Base-by-base conservation (phyloP, 768 basidiomycete species). In the Naganishia vaughanmartiniae region DNA sequence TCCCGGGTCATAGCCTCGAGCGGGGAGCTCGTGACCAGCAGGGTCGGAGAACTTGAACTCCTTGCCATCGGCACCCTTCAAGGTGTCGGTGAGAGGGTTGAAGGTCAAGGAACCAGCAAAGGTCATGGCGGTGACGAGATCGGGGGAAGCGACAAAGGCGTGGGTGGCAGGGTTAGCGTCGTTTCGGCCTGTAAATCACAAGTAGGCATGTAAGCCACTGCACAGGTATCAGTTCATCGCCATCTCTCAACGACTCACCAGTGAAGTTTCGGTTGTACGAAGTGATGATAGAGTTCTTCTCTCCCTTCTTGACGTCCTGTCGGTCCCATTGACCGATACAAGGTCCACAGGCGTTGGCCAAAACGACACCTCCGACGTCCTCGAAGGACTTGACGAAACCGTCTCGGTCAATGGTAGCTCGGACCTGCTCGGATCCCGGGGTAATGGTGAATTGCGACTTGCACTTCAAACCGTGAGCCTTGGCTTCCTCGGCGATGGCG, bases 181-280 rank as follows among this genome's bases (percentile, higher is more conserved):
- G 83, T 99, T 99, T 80, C 96, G 93, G 70, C 95, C 42, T 42
- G 14, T 15, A 42, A 42, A 15, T 2, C 2, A 42, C 10, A 42
- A 42, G 17, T 42, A 15, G 10, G 14, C 2, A 9, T 9, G 17
- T 42, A 42, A 42, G 42, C 15, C 14, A 7, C 42, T 42, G 42
- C 42, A 42, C 42, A 15, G 2, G 5, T 9, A 15, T 42, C 17
- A 7, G 9, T 2, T 15, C 42, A 42, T 42, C 10, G 42, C 42
- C 2, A 42, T 15, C 42, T 5, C 36, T 36, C 12, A 36, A 36
- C 42, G 15, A 42, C 42, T 42, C 15, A 42, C 42, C 96, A 75
- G 96, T 98, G 85, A 99, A 99, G 89, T 99, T 99, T 82, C 96
- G 94, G 89, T 99, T 99, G 87, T 99, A 99, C 24, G 94, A 97